Percentiles rank a stretch among this genome's conserved stretches.
These are phyloP conservation scores for Chaetothyriales sp. DNA, from an alignment of 2,329 filamentous ascomycete species.

Conservation along the genomic window DNA sequence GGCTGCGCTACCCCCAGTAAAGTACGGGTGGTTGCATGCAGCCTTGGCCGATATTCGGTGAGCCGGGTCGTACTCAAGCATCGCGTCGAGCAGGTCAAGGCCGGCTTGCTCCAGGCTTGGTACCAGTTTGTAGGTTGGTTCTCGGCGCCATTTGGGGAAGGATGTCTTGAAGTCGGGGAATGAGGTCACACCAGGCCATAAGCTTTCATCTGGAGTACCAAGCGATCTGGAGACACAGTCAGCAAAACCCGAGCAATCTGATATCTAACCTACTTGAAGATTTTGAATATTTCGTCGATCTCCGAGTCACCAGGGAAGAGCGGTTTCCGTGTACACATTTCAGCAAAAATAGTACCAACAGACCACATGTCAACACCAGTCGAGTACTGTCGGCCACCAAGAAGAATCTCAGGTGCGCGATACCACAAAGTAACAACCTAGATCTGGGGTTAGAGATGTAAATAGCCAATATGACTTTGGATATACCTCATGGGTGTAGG, in stretches of 20 bases:
- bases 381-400: constrained; percentile 81
- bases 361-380: constrained; percentile 96
- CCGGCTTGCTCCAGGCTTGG: constrained; percentile 53
- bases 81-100: constrained; percentile 39
- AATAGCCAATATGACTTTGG: not conserved
- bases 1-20: constrained; percentile 38
- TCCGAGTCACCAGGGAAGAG: constrained; percentile 86
- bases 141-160: constrained; percentile 79
- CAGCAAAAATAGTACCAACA: constrained; percentile 83
- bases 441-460: constrained; percentile 2
- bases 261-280: constrained; percentile 52
- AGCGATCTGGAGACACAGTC: constrained; percentile 41
- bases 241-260: constrained; percentile 6
- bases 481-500: constrained; percentile 72
- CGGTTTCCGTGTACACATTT: constrained; percentile 90
- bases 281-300: constrained; percentile 91
- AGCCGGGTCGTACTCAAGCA: constrained; percentile 78
- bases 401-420: constrained; percentile 73
- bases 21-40: constrained; percentile 72
- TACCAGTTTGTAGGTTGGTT: constrained; percentile 51
- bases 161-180: constrained; percentile 88
- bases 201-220: constrained; percentile 65
- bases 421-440: constrained; percentile 83
- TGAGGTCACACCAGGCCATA: constrained; percentile 84
- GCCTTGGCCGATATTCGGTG: constrained; percentile 80